These are phyloP conservation scores for Yamadazyma sp. DNA, from an alignment of 1,139 yeast genomes.

Conservation along the genomic window DNA sequence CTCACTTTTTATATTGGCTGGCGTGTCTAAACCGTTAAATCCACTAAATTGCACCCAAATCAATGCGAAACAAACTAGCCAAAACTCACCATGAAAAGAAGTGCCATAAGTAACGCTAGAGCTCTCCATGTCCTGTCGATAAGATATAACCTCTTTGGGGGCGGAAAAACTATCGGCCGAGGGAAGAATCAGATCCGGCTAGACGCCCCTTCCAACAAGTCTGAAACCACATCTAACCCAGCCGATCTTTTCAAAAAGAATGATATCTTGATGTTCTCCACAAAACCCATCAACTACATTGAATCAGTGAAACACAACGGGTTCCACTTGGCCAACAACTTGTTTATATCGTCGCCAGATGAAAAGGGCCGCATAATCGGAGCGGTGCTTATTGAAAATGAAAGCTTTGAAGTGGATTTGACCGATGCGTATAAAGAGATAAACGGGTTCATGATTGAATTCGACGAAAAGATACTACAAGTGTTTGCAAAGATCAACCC, in stretches of 20 bases:
- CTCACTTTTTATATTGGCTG: too few species aligned
- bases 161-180: slow-evolving; percentile 14
- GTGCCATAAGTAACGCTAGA: slow-evolving; percentile 5
- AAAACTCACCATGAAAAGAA: slow-evolving; percentile 1
- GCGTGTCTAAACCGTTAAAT: too few species aligned
- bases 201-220: slow-evolving; percentile 38
- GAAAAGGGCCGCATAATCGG: slow-evolving; percentile 47
- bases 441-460: slow-evolving; percentile 46
- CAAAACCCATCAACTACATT: slow-evolving; percentile 45
- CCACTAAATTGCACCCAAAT: slow-evolving; percentile 6
- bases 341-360: slow-evolving; percentile 48
- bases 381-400: slow-evolving; percentile 59
- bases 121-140: background rate
- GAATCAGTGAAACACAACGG: slow-evolving; percentile 43
- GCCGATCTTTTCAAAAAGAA: slow-evolving; percentile 46
- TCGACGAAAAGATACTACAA: slow-evolving; percentile 41
- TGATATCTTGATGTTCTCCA: slow-evolving; percentile 44
- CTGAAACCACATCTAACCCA: slow-evolving; percentile 44
- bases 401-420: slow-evolving; percentile 61
- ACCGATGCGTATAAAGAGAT: slow-evolving; percentile 36
- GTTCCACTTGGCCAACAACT: slow-evolving; percentile 39
- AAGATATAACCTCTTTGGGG: slow-evolving; percentile 27
- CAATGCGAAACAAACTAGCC: slow-evolving; percentile 1
- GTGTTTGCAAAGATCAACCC: slow-evolving; percentile 64
- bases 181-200: slow-evolving; percentile 20